Evolutionary conservation across 129 eudicot genomes (phyloP), one percentile per base, ranked within the genome.

Genomic region (Tanacetum coccineum): DNA sequence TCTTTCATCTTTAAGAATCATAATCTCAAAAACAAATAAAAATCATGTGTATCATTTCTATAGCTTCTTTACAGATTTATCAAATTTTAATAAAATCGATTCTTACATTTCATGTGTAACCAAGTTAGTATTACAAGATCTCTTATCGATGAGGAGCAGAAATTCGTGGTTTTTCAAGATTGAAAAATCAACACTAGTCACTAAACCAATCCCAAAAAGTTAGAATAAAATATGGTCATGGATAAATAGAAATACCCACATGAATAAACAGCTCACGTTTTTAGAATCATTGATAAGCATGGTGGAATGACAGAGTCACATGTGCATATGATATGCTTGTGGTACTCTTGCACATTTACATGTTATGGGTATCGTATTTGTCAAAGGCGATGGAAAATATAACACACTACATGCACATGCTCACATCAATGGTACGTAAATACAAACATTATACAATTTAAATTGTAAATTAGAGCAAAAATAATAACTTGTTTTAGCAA

Each of bases 241-340:
- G 22, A 52, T 17, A 9, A 17, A 52, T 22, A 8, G n/a, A 54
- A 54, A 20, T 54, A 4, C 59, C 59, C 18, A 72, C 76, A 72
- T 72, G 69, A 21, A 64, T 25, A 64, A 55, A 64, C 78, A 74
- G 72, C 57, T 74, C 61, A 72, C 39, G 69, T 59, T 56, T 32
- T 36, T 32, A 48, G 64, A 66, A 67, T 52, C 73, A 66, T 66
- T 42, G 44, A 59, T 59, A 51, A 57, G 53, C 56, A 67, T 51
- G 63, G 17, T 75, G 63, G 74, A 68, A 22, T 67, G 49, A 54
- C 70, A 50, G 52, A 49, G 56, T 68, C 70, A 60, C 74, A 75
- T 75, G 79, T 50, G 69, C 69, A 67, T 49, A 66, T 66, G 54
- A 58, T 74, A 64, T 68, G 59, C 67, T 58, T 55, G 49, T 55